Percentiles rank a stretch among this genome's conserved stretches.
Conservation (phyloP, 345 rosid species). For the Rhizophora mangle region DNA sequence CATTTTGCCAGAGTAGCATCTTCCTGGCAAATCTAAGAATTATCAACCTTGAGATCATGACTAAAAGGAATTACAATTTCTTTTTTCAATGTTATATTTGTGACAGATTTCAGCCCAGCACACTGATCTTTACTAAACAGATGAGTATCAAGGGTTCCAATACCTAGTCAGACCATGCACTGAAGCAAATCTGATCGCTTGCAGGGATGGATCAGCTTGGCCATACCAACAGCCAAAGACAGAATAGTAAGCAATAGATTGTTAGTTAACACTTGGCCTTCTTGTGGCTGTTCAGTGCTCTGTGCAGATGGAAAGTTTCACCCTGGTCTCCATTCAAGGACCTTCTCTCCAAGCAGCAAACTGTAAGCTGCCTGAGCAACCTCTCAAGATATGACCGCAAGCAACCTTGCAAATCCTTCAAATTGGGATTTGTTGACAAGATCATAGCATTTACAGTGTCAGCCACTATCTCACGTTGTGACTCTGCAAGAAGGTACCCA, state of each 20-base stretch:
- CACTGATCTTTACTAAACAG: too few relatives aligned
- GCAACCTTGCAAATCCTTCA: constrained; percentile 47
- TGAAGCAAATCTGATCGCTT: constrained; percentile 4
- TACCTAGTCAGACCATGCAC: neutral
- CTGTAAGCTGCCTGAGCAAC: constrained; percentile 75
- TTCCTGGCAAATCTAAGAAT: too few relatives aligned
- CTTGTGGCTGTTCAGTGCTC: constrained; percentile 41
- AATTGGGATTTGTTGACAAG: constrained; percentile 63
- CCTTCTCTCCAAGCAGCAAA: constrained; percentile 74
- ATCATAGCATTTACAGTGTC: constrained; percentile 81
- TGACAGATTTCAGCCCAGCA: too few relatives aligned
- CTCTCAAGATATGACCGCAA: constrained; percentile 66
- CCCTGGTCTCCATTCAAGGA: constrained; percentile 74
- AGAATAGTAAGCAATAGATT: too few relatives aligned
- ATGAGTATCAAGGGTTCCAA: neutral
- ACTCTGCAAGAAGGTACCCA: constrained; percentile 68
- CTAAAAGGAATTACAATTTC: too few relatives aligned
- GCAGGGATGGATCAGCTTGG: neutral
- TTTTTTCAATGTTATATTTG: too few relatives aligned
- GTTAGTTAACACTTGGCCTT: constrained; percentile 31
- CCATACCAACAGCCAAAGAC: neutral
- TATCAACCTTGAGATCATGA: too few relatives aligned
- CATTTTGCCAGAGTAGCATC: too few relatives aligned
- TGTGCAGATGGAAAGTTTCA: constrained; percentile 68
- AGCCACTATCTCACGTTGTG: constrained; percentile 85